phyloP scores from a whole-genome alignment of 495 filamentous ascomycete species.

The Annulohypoxylon moriforme region DNA sequence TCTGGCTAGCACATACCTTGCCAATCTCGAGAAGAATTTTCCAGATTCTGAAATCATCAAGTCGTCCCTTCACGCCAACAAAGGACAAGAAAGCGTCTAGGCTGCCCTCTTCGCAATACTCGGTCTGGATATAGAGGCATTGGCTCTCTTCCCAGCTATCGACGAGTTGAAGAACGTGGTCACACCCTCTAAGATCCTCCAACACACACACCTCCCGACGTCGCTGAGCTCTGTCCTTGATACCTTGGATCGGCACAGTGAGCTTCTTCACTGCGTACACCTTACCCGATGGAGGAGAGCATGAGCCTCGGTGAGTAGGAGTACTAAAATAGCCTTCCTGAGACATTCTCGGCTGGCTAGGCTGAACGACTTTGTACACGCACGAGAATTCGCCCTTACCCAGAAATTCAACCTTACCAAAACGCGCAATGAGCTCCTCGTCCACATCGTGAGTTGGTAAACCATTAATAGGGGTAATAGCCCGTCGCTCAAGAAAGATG shows the following conservation, averaged over 20 bases:
- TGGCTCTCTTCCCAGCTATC: slow-evolving; percentile 84
- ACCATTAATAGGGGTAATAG: slow-evolving; percentile 59
- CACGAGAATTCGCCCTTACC: slow-evolving; percentile 93
- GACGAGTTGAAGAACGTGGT: slow-evolving; percentile 84
- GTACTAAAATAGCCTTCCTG: slow-evolving; percentile 43
- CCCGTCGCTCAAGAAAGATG: slow-evolving; percentile 39
- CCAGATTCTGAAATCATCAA: slow-evolving; percentile 98
- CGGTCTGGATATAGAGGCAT: slow-evolving; percentile 95
- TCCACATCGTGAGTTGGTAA: slow-evolving; percentile 68
- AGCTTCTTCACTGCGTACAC: slow-evolving; percentile 96
- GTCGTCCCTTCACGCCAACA: slow-evolving; percentile 80
- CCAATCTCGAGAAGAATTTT: slow-evolving; percentile 90
- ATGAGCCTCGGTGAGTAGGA: slow-evolving; percentile 54
- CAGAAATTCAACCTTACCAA: slow-evolving; percentile 78
- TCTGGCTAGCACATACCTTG: slow-evolving; percentile 65
- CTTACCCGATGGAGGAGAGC: slow-evolving; percentile 53
- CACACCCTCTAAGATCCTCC: slow-evolving; percentile 73
- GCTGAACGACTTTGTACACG: slow-evolving; percentile 80
- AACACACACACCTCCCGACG: slow-evolving; percentile 84
- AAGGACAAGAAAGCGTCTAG: slow-evolving; percentile 82
- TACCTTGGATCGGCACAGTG: slow-evolving; percentile 77
- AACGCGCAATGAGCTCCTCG: slow-evolving; percentile 72
- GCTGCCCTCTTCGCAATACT: slow-evolving; percentile 93
- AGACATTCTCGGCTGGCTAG: slow-evolving; percentile 38
- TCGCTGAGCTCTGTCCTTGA: slow-evolving; percentile 78